phyloP scores from a whole-genome alignment of 345 rosid genomes.

The Citrus cavaleriei region DNA sequence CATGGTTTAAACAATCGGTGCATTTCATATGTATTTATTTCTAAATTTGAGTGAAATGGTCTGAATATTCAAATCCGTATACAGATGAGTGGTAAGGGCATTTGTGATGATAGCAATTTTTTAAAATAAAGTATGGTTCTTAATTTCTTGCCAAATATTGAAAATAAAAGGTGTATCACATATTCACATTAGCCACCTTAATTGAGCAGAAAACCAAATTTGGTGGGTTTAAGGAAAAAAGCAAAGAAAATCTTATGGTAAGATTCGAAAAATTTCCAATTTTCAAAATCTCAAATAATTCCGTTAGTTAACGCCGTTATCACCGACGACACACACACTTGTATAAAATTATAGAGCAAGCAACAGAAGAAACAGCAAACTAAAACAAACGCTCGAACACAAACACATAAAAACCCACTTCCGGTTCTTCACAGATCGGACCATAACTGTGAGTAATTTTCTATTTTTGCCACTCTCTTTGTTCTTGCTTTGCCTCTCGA shows the following conservation, averaged over 20 bases:
- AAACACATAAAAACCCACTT: background rate
- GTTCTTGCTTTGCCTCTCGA: conserved; percentile 3
- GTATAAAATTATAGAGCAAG: conserved; percentile 21
- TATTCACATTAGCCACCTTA: conserved; percentile 4
- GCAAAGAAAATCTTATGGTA: background rate
- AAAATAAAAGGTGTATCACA: background rate
- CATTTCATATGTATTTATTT: too few species aligned
- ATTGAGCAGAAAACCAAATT: background rate
- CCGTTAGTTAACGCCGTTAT: conserved; percentile 53
- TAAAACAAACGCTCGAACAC: background rate
- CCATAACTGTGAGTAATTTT: conserved; percentile 41
- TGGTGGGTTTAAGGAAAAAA: background rate
- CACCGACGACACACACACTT: conserved; percentile 47
- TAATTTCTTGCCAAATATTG: background rate
- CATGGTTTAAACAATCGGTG: too few species aligned
- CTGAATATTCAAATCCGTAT: too few species aligned
- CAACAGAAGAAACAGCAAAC: conserved; percentile 37
- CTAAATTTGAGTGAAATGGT: too few species aligned
- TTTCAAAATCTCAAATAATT: conserved; percentile 16
- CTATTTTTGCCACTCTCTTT: background rate
- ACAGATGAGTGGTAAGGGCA: too few species aligned
- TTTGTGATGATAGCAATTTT: too few species aligned
- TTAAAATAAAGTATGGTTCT: background rate
- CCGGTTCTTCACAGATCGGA: conserved; percentile 31
- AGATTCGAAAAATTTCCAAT: conserved; percentile 6